Evolutionary conservation across 176 grass and related monocot species (phyloP).

Genomic region (Saccharum spontaneum): DNA sequence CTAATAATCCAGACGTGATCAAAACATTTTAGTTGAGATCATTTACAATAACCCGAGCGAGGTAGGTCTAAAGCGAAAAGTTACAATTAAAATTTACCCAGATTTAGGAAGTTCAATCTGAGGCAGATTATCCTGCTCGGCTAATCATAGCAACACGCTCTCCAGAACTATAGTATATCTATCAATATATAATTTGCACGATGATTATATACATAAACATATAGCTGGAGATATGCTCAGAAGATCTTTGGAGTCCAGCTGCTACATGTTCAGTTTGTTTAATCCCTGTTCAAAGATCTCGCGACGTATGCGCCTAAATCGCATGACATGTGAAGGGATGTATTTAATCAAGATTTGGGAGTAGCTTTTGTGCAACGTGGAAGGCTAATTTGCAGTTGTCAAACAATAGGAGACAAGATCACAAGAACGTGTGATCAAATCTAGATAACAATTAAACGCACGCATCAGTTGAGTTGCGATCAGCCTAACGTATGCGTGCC

Average conservation of each 20-base stretch:
- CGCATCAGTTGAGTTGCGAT: background rate
- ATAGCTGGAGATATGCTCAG: background rate
- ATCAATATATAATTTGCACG: background rate
- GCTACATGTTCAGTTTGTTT: background rate
- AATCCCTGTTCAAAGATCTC: background rate
- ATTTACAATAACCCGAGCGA: no score
- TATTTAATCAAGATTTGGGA: background rate
- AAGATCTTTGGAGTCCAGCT: background rate
- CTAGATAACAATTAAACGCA: background rate
- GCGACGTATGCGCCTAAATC: constrained; percentile 1
- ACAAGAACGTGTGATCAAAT: background rate
- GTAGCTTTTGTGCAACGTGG: constrained; percentile 1
- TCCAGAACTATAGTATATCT: background rate
- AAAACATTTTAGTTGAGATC: no score
- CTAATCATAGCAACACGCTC: background rate
- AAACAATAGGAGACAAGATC: background rate
- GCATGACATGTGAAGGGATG: background rate
- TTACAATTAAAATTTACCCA: background rate
- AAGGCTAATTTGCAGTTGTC: background rate
- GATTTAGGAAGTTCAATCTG: background rate
- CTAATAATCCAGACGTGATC: background rate
- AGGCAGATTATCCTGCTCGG: background rate
- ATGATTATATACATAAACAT: background rate
- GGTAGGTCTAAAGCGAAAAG: background rate
- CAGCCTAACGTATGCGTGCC: background rate